A percentile compares a stretch with the other conserved stretches of the same genome.
Conservation (phyloP, 345 rosid genomes). For the Syzygium aqueum region DNA sequence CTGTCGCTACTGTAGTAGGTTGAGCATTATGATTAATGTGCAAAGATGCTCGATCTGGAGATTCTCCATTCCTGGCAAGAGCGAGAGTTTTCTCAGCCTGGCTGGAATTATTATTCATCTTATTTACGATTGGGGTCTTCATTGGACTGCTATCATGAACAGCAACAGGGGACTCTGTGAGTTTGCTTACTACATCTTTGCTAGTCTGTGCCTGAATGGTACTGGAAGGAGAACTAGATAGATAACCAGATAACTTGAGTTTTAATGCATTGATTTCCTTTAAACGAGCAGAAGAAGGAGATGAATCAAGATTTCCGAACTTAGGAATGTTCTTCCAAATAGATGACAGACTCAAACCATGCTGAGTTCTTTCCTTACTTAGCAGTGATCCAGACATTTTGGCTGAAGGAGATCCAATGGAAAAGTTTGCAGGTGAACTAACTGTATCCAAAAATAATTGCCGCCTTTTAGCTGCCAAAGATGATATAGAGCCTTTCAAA, state of each 20-base stretch:
- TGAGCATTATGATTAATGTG: background rate
- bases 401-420: background rate
- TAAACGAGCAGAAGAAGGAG: background rate
- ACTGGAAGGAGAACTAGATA: background rate
- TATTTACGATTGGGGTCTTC: background rate
- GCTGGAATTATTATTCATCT: background rate
- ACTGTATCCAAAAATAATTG: constrained; percentile 1
- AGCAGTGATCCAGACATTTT: background rate
- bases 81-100: background rate
- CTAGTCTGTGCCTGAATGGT: background rate
- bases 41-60: background rate
- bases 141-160: background rate
- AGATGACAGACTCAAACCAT: background rate
- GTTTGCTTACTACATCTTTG: background rate
- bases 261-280: background rate
- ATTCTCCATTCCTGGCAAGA: background rate
- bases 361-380: background rate
- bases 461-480: constrained; percentile 2
- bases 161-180: background rate
- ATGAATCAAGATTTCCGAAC: background rate
- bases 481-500: constrained; percentile 4
- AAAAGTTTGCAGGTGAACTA: background rate
- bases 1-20: background rate
- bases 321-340: background rate
- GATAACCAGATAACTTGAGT: background rate